Base-by-base conservation (phyloP, 495 filamentous ascomycete species). In the Achaetomiella virescens region DNA sequence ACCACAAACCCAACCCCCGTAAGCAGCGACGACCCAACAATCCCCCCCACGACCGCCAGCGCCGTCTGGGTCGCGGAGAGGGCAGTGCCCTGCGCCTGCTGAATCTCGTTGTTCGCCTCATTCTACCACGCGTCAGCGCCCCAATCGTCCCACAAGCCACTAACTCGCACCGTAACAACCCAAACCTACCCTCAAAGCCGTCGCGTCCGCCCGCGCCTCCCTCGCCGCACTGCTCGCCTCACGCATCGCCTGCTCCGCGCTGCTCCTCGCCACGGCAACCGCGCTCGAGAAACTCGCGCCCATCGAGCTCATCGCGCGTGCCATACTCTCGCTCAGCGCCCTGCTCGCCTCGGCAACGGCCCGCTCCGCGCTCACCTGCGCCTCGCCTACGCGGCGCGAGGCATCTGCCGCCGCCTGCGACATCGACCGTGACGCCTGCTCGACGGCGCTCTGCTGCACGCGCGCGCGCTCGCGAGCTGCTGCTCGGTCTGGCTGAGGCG, bases 21-120 rank as follows among this genome's bases (percentile, higher is more conserved):
- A 22, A 76, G 52, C 37, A 76, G 60, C 9, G 71, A 66, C 5
- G 69, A 72, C n/a, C 67, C 74, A 46, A 75, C 41, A 33, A 76
- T 66, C 40, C 65, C 70, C 15, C 72, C 73, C 2, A 75, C 61
- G 9, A 76, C 64, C 8, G 72, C 64, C 18, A 67, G 63, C n/a
- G 73, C 73, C 14, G 71, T 59, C 55, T 68, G 70, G 1, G 72
- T 66, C 33, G 63, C 57, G 24, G 70, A 73, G 3, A 73, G 52
- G 1, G 69, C 70, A 24, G 64, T 63, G 22, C 65, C 60, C 22
- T 66, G 66, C 7, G 58, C 65, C 42, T 70, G 68, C 24, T 68
- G 61, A 5, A 70, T 63, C 24, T 62, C 58, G 24, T 57, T 60
- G 55, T 54, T 66, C 29, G 67, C 63, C 38, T 68, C 56, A 22